phyloP scores from a whole-genome alignment of 1,284 basidiomycete species.

The Macrocybe sp. region DNA sequence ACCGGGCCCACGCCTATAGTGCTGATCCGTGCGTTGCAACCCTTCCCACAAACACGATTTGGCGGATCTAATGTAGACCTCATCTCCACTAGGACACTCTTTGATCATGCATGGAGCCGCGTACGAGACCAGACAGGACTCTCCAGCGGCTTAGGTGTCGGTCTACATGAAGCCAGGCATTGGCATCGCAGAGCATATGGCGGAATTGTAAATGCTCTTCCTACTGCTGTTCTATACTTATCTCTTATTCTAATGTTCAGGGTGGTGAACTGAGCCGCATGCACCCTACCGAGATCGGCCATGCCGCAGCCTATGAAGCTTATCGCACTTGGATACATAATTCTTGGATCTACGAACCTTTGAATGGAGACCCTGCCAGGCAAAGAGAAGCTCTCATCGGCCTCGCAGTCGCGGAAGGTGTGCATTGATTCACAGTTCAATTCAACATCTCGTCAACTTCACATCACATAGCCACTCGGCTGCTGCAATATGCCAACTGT shows the following conservation, averaged over 20 bases:
- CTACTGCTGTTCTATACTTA: constrained; percentile 1
- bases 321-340: constrained; percentile 61
- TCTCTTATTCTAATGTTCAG: neutral
- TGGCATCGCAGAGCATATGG: constrained; percentile 60
- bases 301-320: constrained; percentile 67
- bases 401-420: constrained; percentile 61
- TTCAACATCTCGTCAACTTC: constrained; percentile 5
- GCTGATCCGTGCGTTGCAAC: constrained; percentile 45
- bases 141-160: constrained; percentile 36
- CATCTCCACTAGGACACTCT: constrained; percentile 39
- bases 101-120: constrained; percentile 50
- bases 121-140: constrained; percentile 31
- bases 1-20: constrained; percentile 50
- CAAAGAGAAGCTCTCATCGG: constrained; percentile 59
- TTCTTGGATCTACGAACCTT: constrained; percentile 44
- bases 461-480: constrained; percentile 29
- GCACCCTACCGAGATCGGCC: constrained; percentile 50
- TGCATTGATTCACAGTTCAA: neutral
- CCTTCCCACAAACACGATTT: constrained; percentile 13
- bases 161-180: constrained; percentile 46
- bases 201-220: constrained; percentile 36
- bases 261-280: constrained; percentile 43
- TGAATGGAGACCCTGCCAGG: constrained; percentile 46
- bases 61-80: constrained; percentile 11
- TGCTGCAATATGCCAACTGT: constrained; percentile 41